Conservation (phyloP, 225 moss, liverwort and hornwort genomes). For the Pseudisothecium myosuroides region DNA sequence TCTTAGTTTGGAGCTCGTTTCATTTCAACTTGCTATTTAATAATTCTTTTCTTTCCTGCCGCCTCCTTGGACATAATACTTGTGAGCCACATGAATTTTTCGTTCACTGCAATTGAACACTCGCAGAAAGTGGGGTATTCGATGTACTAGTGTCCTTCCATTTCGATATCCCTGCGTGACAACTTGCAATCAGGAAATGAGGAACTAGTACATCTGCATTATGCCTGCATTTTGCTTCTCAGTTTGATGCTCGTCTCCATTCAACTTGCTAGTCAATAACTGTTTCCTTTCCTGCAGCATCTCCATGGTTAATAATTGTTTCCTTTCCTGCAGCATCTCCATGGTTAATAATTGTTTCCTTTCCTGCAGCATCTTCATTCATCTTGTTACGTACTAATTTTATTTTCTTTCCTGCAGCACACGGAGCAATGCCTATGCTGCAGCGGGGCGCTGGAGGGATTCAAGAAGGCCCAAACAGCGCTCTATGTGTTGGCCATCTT, state of each 20-base stretch:
- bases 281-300: conserved; percentile 18
- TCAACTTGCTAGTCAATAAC: neutral
- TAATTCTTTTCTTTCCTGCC: neutral
- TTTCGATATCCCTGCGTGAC: neutral
- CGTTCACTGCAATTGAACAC: neutral
- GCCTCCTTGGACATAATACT: neutral
- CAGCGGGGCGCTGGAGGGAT: conserved; percentile 43
- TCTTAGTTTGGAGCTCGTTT: neutral
- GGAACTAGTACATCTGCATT: neutral
- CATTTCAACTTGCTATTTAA: neutral
- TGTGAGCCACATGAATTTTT: neutral
- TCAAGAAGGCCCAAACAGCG: conserved; percentile 39
- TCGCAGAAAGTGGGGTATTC: neutral
- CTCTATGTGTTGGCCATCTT: conserved; percentile 22
- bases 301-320: neutral
- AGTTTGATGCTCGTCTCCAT: neutral
- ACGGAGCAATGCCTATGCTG: conserved; percentile 66
- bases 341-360: neutral
- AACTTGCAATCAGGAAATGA: neutral
- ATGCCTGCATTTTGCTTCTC: neutral
- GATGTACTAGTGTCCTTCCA: neutral
- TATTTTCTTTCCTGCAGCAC: conserved; percentile 26
- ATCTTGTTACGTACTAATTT: neutral
- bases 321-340: conserved; percentile 20
- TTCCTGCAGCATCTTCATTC: conserved; percentile 22